Evolutionary conservation across 345 rosid species (phyloP).

Genomic region (Pistacia vera): DNA sequence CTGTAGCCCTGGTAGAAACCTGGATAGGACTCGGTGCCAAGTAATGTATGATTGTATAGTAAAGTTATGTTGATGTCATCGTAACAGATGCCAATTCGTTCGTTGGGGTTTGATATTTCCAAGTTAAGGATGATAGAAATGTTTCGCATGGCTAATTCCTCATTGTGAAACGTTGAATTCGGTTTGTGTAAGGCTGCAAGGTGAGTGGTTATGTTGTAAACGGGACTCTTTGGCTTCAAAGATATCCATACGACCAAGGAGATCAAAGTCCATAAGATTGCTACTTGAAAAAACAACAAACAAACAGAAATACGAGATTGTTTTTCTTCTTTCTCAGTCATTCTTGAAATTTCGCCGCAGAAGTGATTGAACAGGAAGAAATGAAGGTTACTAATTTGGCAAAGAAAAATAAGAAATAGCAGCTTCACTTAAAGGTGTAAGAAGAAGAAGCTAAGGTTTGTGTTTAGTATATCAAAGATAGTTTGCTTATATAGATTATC

Average conservation of each 20-base stretch:
- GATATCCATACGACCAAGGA: slow-evolving; percentile 1
- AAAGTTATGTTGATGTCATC: neutral
- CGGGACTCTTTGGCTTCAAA: slow-evolving; percentile 6
- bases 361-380: neutral
- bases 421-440: too few relatives aligned
- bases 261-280: neutral
- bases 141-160: neutral
- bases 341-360: neutral
- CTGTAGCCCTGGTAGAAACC: slow-evolving; percentile 19
- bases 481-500: too few relatives aligned
- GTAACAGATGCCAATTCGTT: slow-evolving; percentile 4
- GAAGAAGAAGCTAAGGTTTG: too few relatives aligned
- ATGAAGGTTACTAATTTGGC: too few relatives aligned
- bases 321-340: neutral
- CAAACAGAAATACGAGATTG: neutral
- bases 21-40: slow-evolving; percentile 8
- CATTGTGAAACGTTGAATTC: slow-evolving; percentile 14
- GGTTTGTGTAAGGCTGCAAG: neutral
- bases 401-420: too few relatives aligned
- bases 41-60: neutral
- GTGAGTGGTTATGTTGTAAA: slow-evolving; percentile 10
- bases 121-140: neutral
- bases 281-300: slow-evolving; percentile 5
- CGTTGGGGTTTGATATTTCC: slow-evolving; percentile 18
- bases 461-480: too few relatives aligned